These are phyloP conservation scores for Naegleria fowleri DNA, from an alignment of 208 protist species.

Conservation along the genomic window DNA sequence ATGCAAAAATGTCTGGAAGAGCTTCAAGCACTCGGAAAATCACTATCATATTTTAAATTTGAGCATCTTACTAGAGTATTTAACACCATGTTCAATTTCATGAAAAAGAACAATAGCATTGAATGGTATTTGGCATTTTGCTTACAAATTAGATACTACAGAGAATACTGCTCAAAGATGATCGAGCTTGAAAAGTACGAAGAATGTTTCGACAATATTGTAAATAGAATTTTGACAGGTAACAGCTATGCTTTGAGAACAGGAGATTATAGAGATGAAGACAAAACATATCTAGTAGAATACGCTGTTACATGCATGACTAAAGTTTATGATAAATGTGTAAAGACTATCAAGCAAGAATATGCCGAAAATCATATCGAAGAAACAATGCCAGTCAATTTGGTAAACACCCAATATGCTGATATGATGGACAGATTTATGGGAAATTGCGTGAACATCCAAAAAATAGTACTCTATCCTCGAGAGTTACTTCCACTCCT, in stretches of 20 bases:
- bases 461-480: neutral
- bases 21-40: neutral
- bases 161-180: slow-evolving; percentile 18
- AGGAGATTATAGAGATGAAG: neutral
- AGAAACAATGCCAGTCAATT: neutral
- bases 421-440: neutral
- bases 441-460: neutral
- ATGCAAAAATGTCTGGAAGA: neutral
- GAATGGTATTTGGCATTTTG: slow-evolving; percentile 14
- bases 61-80: slow-evolving; percentile 1
- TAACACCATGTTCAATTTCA: neutral
- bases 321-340: neutral
- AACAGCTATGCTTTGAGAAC: neutral
- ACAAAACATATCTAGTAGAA: slow-evolving; percentile 20
- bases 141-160: slow-evolving; percentile 22
- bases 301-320: neutral
- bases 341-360: neutral
- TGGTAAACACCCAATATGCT: neutral
- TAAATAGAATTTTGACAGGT: neutral
- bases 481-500: neutral
- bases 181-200: neutral
- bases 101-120: slow-evolving; percentile 10
- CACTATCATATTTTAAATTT: slow-evolving; percentile 5
- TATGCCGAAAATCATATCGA: neutral
- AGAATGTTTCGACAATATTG: neutral